Base-by-base conservation (phyloP, 371 early-diverging fungal genomes). In the Mucor irregularis region DNA sequence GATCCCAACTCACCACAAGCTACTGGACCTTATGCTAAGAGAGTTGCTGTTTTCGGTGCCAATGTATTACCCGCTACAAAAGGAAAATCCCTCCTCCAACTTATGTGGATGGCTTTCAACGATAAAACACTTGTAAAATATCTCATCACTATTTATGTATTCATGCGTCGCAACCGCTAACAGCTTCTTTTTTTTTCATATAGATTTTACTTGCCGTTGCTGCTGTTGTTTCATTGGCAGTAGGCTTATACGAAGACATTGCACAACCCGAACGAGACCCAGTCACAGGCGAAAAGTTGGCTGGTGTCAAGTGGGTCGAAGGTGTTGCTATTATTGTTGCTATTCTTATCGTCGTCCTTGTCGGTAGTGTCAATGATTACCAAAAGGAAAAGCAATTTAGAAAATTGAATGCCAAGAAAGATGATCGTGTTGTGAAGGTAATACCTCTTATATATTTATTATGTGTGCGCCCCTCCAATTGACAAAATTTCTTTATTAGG, bases 311-410 rank as follows among this genome's bases (percentile, higher is more conserved):
- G 25, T 90, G 90, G 90, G 86, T 89, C 16, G 90, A 90, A 65
- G 90, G 90, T 56, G 84, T 88, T 5, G 90, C 89, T 28, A 90
- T 94, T 56, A 71, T 94, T 38, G 76, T 89, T 8, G 92, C 92
- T 21, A 88, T 95, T 47, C 26, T 90, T 2, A 82, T 93, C 50
- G 93, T 95, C 47, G 87, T 96, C 16, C 28, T 86, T 24, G 89
- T 91, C 30, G 88, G 88, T 2, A 80, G 87, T 56, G 57, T 93
- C 60, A 95, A 92, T 62, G 94, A 96, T 69, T 92, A 70, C 59
- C 89, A 90, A 62, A 94, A 95, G 67, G 92, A 95, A 66, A 73
- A 66, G 22, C 92, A 94, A 66, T 94, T 95, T 74, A 79, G 87
- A 19, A 85, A 84, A 61, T 73, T 95, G 25, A 90, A 87, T 65